Evolutionary conservation across 108 stramenopile genomes (phyloP), one percentile per base, ranked within the genome.

Genomic region (Stephanodiscus triporus): DNA sequence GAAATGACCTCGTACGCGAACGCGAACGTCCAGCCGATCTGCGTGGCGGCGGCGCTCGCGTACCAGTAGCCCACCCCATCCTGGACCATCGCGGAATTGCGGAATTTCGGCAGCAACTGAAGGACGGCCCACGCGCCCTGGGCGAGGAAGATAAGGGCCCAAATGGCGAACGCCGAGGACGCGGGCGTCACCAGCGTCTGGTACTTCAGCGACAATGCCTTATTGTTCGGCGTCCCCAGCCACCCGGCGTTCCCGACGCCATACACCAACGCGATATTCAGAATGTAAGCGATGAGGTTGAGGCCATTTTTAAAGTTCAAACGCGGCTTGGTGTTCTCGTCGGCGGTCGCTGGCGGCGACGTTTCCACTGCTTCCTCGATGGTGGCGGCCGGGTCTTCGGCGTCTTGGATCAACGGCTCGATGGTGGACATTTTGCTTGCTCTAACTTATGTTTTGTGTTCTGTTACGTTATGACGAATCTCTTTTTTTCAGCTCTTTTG

Each of bases 181-280:
- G 73, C 76, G 2, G 94, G 94, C 6, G 94, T 95, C 27, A 95
- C 84, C 50, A 95, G 50, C 0, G 94, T 92, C 80, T 95, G 94
- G 64, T 95, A 95, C 57, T 91, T 92, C 38, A n/a, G n/a, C 66
- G 71, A 5, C 83, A 83, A 1, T 92, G 55, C 42, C 82, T 67
- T 86, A 48, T 92, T 95, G 60, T 72, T 73, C 6, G 80, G 83
- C 6, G 65, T 68, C 9, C 69, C 66, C 16, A 86, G 68, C 22
- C 73, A 67, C 24, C 81, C 80, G 4, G 77, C 67, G 0, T 63
- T 69, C 11, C 86, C 88, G 7, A 87, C 49, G 23, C 90, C 90
- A 58, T 85, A 91, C 1, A 87, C 86, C 26, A 92, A 68, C 32
- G 71, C 23, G 27, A 81, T 70, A 71, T 95, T 95, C 54, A 71